Percentiles rank a stretch among this genome's conserved stretches.
Conservation (phyloP, 768 basidiomycete species). For the Trametes coccinea region DNA sequence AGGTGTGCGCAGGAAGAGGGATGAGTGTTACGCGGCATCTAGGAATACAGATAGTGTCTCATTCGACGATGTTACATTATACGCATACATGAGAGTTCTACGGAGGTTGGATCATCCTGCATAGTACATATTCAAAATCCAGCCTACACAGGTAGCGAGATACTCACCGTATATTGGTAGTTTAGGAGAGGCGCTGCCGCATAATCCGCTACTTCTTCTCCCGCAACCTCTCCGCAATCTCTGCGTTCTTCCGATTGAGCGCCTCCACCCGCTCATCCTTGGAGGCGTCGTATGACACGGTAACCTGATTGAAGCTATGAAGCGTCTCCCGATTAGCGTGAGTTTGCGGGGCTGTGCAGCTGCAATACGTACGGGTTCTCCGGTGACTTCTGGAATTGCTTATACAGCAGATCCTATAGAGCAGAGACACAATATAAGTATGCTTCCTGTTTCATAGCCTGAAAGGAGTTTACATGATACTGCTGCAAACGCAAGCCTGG, state of each 20-base stretch:
- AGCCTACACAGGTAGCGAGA: too few species aligned
- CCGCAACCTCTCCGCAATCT: slow-evolving; percentile 67
- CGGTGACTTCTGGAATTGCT: slow-evolving; percentile 94
- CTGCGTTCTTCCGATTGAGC: slow-evolving; percentile 64
- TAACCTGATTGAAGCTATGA: slow-evolving; percentile 79
- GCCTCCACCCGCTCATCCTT: slow-evolving; percentile 85
- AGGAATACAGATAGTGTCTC: not conserved
- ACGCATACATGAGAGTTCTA: too few species aligned
- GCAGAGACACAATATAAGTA: slow-evolving; percentile 2
- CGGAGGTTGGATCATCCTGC: not conserved
- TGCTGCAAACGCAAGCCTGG: slow-evolving; percentile 91
- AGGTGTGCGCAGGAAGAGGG: too few species aligned
- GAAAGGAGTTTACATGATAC: slow-evolving; percentile 58
- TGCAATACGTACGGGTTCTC: slow-evolving; percentile 84
- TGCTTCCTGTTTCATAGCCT: not conserved
- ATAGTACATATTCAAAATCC: not conserved
- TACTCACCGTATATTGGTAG: too few species aligned
- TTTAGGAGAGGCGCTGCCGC: too few species aligned
- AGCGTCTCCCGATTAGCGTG: not conserved
- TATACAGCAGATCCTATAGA: slow-evolving; percentile 76
- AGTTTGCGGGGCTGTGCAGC: too few species aligned
- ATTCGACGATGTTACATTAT: not conserved
- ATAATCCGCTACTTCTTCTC: slow-evolving; percentile 23
- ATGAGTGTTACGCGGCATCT: not conserved
- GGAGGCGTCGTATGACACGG: slow-evolving; percentile 77